Evolutionary conservation across 2,329 filamentous ascomycete species (phyloP).

Genomic region (Xylariaceae sp.): DNA sequence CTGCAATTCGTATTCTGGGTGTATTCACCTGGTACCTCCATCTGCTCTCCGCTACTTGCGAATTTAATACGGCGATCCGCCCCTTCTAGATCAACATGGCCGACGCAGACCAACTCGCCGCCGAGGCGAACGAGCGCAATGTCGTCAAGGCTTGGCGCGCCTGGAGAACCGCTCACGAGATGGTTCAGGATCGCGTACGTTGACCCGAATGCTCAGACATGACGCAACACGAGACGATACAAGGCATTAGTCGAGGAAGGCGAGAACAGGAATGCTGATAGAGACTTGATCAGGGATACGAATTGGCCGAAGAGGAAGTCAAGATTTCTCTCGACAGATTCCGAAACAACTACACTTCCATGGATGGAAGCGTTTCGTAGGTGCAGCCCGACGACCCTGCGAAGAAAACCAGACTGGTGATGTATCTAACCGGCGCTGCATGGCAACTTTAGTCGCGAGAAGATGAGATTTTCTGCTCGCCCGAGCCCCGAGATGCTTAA

Average conservation of each 20-base stretch:
- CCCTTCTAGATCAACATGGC: slow-evolving; percentile 33
- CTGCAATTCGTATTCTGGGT: neutral
- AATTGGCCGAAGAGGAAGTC: slow-evolving; percentile 83
- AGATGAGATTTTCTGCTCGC: slow-evolving; percentile 82
- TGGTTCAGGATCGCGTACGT: slow-evolving; percentile 83
- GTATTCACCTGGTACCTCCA: neutral
- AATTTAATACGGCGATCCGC: neutral
- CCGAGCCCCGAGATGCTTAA: slow-evolving; percentile 79
- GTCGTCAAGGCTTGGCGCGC: slow-evolving; percentile 80
- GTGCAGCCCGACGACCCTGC: slow-evolving; percentile 27
- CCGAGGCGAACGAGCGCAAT: slow-evolving; percentile 45
- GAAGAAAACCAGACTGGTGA: neutral
- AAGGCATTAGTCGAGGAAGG: neutral
- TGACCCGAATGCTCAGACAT: slow-evolving; percentile 5
- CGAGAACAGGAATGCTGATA: slow-evolving; percentile 18
- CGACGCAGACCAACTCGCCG: slow-evolving; percentile 36
- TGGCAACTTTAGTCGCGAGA: slow-evolving; percentile 57
- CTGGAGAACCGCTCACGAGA: slow-evolving; percentile 89
- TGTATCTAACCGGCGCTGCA: slow-evolving; percentile 5
- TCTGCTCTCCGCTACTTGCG: neutral
- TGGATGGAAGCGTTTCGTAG: slow-evolving; percentile 72
- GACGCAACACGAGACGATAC: neutral
- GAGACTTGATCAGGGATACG: slow-evolving; percentile 66
- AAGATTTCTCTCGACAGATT: slow-evolving; percentile 82
- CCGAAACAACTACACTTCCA: slow-evolving; percentile 62